A percentile compares a stretch with the other conserved stretches of the same genome.
Conservation (phyloP, 1,139 yeast genomes). For the Tardiomyces digboiensis region DNA sequence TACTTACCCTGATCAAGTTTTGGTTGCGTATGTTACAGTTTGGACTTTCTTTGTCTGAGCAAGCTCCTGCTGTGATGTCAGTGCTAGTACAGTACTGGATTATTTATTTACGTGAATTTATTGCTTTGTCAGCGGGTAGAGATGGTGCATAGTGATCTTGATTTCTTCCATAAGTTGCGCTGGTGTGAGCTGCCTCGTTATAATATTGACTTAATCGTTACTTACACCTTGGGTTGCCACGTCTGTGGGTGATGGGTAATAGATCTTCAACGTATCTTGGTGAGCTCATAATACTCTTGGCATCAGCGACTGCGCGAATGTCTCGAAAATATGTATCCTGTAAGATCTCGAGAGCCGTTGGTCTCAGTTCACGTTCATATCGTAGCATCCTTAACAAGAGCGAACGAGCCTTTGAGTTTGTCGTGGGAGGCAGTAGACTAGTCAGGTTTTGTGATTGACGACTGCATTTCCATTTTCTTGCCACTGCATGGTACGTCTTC, state of each 20-base stretch:
- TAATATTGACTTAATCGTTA: background rate
- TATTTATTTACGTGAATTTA: too few relatives aligned
- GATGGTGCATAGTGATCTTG: too few relatives aligned
- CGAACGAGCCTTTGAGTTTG: background rate
- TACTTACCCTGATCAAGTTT: too few relatives aligned
- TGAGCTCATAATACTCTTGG: background rate
- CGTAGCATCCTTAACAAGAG: background rate
- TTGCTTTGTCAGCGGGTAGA: too few relatives aligned
- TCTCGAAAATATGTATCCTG: background rate
- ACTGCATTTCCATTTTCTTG: background rate
- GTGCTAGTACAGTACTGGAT: too few relatives aligned
- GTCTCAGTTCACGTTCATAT: background rate
- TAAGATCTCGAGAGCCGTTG: background rate
- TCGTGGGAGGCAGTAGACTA: background rate
- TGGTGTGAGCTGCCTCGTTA: background rate
- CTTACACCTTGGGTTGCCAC: background rate
- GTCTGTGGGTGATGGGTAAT: too few relatives aligned
- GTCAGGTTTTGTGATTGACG: background rate
- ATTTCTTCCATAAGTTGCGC: background rate
- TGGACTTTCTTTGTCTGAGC: too few relatives aligned
- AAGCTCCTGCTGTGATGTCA: too few relatives aligned
- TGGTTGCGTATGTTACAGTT: too few relatives aligned
- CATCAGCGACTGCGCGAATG: background rate
- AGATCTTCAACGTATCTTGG: background rate
- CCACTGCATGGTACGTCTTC: background rate